A percentile compares a stretch with the other conserved stretches of the same genome.
Conservation (phyloP, 129 eudicot species). For the Kitagawia praeruptora region DNA sequence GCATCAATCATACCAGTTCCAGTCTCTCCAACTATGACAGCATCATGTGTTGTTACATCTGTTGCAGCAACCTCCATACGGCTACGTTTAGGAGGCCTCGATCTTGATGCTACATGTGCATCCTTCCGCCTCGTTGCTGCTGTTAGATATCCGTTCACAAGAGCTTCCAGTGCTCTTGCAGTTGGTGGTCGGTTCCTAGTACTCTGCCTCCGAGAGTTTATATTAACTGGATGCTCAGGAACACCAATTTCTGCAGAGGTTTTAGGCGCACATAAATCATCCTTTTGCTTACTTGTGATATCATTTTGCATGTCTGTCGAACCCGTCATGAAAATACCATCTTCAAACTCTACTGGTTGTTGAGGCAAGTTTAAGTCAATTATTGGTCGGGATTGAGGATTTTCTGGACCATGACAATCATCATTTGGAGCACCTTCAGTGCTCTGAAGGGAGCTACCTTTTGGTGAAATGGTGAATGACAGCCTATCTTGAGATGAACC, state of each 20-base stretch:
- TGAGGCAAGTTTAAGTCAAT: constrained; percentile 60
- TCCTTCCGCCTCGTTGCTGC: constrained; percentile 28
- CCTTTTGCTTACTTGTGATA: constrained; percentile 4
- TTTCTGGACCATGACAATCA: constrained; percentile 16
- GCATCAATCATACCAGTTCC: constrained; percentile 19
- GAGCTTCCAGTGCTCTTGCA: constrained; percentile 60
- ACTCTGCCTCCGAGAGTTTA: constrained; percentile 49
- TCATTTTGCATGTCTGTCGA: constrained; percentile 12
- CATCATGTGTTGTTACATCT: constrained; percentile 32
- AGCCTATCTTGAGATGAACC: constrained; percentile 39
- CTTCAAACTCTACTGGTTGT: constrained; percentile 29
- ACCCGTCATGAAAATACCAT: constrained; percentile 20
- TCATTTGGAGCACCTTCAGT: background rate
- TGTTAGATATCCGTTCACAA: constrained; percentile 56
- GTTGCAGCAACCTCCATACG: constrained; percentile 18
- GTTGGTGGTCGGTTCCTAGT: constrained; percentile 68
- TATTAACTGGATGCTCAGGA: constrained; percentile 27
- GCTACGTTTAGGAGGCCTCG: constrained; percentile 21
- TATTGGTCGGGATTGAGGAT: constrained; percentile 19
- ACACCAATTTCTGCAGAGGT: constrained; percentile 1
- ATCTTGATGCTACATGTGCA: constrained; percentile 10
- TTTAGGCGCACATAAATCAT: constrained; percentile 13
- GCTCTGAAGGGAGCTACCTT: constrained; percentile 34
- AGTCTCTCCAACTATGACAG: constrained; percentile 26
- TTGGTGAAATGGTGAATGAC: constrained; percentile 41